Evolutionary conservation across 495 filamentous ascomycete genomes (phyloP), one percentile per base, ranked within the genome.

Genomic region (Penicillium antarcticum): DNA sequence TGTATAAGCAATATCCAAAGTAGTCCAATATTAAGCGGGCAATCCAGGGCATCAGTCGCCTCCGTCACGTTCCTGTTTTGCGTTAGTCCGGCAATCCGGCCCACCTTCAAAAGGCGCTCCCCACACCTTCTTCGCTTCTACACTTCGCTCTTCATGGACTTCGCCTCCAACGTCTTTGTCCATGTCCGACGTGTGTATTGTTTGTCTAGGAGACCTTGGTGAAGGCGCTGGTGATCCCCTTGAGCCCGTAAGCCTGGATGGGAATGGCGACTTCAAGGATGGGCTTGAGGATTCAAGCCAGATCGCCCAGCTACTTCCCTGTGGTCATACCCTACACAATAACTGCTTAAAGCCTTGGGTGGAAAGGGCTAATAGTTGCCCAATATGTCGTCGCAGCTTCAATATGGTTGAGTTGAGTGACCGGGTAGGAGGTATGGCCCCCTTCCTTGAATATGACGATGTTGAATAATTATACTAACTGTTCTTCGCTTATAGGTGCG

Each of bases 111-210:
- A 75, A 72, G 67, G 69, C 65, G 55, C 65, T 70, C 70, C 63
- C 65, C 69, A 69, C 69, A 66, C 61, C 63, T 55, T 61, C 60
- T 53, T 56, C 61, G 46, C 47, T 44, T 38, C 43, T 55, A 52
- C 57, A 42, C 35, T 57, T 33, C 70, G 66, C 62, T 73, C 73
- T 75, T 75, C 67, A 77, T 77, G 74, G 47, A 41, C 47, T 42
- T 72, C 73, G 70, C 63, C 65, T 65, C 60, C 56, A 62, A 56
- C 58, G 66, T 58, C 45, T 56, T 65, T 63, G 67, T 71, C 67
- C 65, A 92, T 94, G 91, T 88, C 88, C 75, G 91, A 95, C 70
- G 89, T 90, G 61, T 96, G 91, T 78, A 96, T 95, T 75, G 88
- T 97, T 68, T 97, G 92, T 82, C 82, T 97, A 71, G 90, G 92